Evolutionary conservation across 345 rosid genomes (phyloP).

Genomic region (Kandelia obovata): DNA sequence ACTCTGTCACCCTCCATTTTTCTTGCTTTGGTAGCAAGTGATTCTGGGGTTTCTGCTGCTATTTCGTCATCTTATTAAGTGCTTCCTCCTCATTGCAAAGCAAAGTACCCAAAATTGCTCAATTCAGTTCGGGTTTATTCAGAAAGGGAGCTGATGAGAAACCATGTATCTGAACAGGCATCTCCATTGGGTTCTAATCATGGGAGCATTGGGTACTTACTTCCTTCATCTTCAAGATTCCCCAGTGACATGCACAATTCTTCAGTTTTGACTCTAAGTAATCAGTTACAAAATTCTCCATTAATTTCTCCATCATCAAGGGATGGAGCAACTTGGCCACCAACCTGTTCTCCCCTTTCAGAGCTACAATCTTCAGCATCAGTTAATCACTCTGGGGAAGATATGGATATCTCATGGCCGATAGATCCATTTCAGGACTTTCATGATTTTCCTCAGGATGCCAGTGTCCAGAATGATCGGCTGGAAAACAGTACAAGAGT

Average conservation of each 20-base stretch:
- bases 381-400: slow-evolving; percentile 36
- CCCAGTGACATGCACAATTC: slow-evolving; percentile 29
- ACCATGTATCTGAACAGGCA: slow-evolving; percentile 32
- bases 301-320: slow-evolving; percentile 37
- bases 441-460: slow-evolving; percentile 46
- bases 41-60: slow-evolving; percentile 16
- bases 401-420: slow-evolving; percentile 48
- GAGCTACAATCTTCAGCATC: slow-evolving; percentile 35
- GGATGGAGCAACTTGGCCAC: slow-evolving; percentile 28
- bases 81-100: slow-evolving; percentile 32
- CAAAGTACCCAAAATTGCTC: slow-evolving; percentile 36
- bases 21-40: too few species aligned
- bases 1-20: neutral
- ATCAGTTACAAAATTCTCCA: slow-evolving; percentile 36
- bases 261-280: slow-evolving; percentile 33
- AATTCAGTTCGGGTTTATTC: slow-evolving; percentile 40
- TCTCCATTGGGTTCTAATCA: slow-evolving; percentile 35
- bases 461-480: slow-evolving; percentile 37
- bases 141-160: slow-evolving; percentile 45
- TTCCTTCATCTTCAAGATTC: slow-evolving; percentile 34
- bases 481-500: slow-evolving; percentile 41
- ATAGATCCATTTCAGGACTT: slow-evolving; percentile 47
- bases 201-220: slow-evolving; percentile 29
- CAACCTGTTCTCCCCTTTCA: slow-evolving; percentile 25
- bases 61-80: slow-evolving; percentile 47